Evolutionary conservation across 2,329 filamentous ascomycete species (phyloP).

Genomic region (Monosporascus ibericus): DNA sequence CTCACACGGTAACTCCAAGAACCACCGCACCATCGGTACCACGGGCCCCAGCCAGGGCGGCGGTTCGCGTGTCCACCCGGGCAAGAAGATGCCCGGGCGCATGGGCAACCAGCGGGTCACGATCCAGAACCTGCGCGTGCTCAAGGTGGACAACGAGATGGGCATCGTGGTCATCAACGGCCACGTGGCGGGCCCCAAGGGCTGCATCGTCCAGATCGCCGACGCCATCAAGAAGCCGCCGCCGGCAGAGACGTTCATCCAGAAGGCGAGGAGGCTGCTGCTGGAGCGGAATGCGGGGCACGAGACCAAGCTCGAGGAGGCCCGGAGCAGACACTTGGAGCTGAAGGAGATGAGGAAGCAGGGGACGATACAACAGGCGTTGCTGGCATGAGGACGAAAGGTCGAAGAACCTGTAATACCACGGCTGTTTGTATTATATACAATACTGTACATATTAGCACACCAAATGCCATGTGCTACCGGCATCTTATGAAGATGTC

Average conservation of each 20-base stretch:
- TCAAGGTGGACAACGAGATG: conserved; percentile 81
- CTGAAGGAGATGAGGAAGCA: conserved; percentile 45
- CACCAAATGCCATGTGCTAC: neutral
- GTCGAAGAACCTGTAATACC: neutral
- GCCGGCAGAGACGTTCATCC: conserved; percentile 42
- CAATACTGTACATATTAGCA: neutral
- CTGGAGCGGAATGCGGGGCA: conserved; percentile 42
- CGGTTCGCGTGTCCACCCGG: conserved; percentile 86
- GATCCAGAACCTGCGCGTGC: conserved; percentile 81
- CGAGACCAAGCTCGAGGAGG: conserved; percentile 39
- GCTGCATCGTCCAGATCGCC: conserved; percentile 75
- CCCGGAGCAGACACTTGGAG: conserved; percentile 45
- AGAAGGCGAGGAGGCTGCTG: conserved; percentile 37
- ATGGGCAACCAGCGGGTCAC: conserved; percentile 91
- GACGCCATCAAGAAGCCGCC: conserved; percentile 82
- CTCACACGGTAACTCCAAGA: conserved; percentile 91
- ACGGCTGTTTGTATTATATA: neutral
- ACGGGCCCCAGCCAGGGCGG: conserved; percentile 84
- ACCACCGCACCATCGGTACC: conserved; percentile 88
- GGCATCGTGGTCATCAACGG: conserved; percentile 87
- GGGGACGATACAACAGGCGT: conserved; percentile 30
- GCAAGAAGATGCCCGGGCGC: conserved; percentile 95
- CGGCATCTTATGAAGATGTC: neutral
- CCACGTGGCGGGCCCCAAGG: conserved; percentile 80
- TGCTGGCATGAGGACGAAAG: conserved; percentile 15